Evolutionary conservation across 2,329 filamentous ascomycete genomes (phyloP).

Genomic region (Fusarium proliferatum): DNA sequence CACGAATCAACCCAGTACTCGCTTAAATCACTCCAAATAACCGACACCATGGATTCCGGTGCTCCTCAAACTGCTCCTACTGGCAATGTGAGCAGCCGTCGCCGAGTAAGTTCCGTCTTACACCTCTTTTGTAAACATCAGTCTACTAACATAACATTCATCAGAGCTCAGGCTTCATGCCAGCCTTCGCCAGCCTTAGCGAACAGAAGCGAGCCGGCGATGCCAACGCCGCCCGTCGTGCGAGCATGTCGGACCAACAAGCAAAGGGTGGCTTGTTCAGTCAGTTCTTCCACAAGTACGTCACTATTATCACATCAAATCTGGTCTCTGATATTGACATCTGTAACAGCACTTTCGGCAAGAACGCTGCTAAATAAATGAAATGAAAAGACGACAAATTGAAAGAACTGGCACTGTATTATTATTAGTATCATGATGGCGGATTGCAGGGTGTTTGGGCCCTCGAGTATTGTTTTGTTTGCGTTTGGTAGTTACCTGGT

Average conservation of each 20-base stretch:
- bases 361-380: constrained; percentile 46
- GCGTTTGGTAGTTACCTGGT: background rate
- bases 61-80: constrained; percentile 38
- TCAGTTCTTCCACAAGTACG: constrained; percentile 68
- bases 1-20: background rate
- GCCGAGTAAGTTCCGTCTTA: constrained; percentile 40
- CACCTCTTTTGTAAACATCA: background rate
- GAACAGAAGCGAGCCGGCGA: constrained; percentile 61
- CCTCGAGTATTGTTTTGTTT: background rate
- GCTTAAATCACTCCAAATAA: background rate
- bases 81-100: constrained; percentile 41
- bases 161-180: constrained; percentile 60
- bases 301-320: background rate
- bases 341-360: constrained; percentile 48
- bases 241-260: constrained; percentile 66
- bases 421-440: constrained; percentile 4
- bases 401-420: constrained; percentile 9
- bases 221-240: constrained; percentile 61
- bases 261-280: constrained; percentile 62
- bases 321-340: constrained; percentile 3
- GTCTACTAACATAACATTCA: background rate
- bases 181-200: constrained; percentile 62
- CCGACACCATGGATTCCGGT: constrained; percentile 47
- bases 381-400: background rate
- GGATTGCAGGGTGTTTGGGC: background rate